Evolutionary conservation across 352 stramenopile genomes (phyloP).

Genomic region (Saprolegnia diclina): DNA sequence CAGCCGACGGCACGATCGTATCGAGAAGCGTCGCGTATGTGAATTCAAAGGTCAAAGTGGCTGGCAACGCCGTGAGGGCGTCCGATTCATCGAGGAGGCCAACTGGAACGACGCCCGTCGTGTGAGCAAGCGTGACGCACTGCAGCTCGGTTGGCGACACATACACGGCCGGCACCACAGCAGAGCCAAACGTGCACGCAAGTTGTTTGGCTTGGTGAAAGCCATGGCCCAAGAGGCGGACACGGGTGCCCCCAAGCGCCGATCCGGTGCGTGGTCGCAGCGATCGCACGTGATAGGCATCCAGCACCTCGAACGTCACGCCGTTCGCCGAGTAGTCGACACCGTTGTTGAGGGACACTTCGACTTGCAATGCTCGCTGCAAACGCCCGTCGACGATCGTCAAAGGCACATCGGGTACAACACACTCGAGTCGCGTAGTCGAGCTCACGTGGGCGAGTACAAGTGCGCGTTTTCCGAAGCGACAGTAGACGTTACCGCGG

Average conservation of each 20-base stretch:
- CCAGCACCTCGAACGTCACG: slow-evolving; percentile 55
- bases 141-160: slow-evolving; percentile 34
- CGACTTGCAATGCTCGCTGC: slow-evolving; percentile 34
- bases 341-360: slow-evolving; percentile 83
- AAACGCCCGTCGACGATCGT: neutral
- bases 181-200: slow-evolving; percentile 58
- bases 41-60: slow-evolving; percentile 52
- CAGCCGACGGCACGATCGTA: slow-evolving; percentile 37
- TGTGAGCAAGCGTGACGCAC: slow-evolving; percentile 18
- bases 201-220: slow-evolving; percentile 52
- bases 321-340: slow-evolving; percentile 81
- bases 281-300: slow-evolving; percentile 40
- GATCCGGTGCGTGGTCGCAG: slow-evolving; percentile 45
- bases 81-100: slow-evolving; percentile 15
- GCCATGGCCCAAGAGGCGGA: slow-evolving; percentile 48
- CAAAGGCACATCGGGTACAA: slow-evolving; percentile 30
- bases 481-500: slow-evolving; percentile 36
- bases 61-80: slow-evolving; percentile 4
- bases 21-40: slow-evolving; percentile 41
- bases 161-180: slow-evolving; percentile 36
- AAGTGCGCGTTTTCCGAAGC: slow-evolving; percentile 35
- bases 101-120: slow-evolving; percentile 17
- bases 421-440: slow-evolving; percentile 38
- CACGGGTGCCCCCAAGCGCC: slow-evolving; percentile 42
- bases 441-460: slow-evolving; percentile 39